These are phyloP conservation scores for Coemansia sp. DNA, from an alignment of 192 early-diverging fungal species.

Conservation along the genomic window DNA sequence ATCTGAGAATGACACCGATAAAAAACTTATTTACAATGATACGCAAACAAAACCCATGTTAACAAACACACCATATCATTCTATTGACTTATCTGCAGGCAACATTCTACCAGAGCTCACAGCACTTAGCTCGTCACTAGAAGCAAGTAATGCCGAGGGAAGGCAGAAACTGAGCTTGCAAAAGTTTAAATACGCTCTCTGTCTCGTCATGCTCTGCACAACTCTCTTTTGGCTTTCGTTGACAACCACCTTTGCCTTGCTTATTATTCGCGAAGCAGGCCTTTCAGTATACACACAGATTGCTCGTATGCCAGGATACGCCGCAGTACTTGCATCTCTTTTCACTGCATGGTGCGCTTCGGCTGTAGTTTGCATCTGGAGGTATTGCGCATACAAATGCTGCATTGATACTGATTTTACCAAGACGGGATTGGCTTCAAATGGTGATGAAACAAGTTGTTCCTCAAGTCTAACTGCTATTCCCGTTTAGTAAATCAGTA, in stretches of 20 bases:
- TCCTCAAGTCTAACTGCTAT: not conserved
- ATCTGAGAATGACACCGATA: slow-evolving; percentile 7
- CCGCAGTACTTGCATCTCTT: slow-evolving; percentile 1
- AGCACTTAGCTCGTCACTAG: not conserved
- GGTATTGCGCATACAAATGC: slow-evolving; percentile 15
- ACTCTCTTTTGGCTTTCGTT: slow-evolving; percentile 24
- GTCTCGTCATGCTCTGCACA: slow-evolving; percentile 26
- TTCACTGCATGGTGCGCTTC: slow-evolving; percentile 14
- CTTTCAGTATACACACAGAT: not conserved
- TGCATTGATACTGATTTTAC: slow-evolving; percentile 1
- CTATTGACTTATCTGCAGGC: slow-evolving; percentile 9
- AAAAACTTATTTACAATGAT: not conserved
- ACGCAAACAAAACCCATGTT: not conserved
- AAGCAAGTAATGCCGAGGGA: slow-evolving; percentile 8
- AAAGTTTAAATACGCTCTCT: slow-evolving; percentile 17
- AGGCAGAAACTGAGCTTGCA: slow-evolving; percentile 21
- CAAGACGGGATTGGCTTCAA: slow-evolving; percentile 3
- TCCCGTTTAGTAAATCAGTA: not conserved
- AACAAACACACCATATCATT: slow-evolving; percentile 6
- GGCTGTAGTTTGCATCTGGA: slow-evolving; percentile 15
- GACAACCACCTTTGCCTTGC: slow-evolving; percentile 19
- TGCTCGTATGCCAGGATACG: slow-evolving; percentile 3
- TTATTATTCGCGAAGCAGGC: slow-evolving; percentile 17
- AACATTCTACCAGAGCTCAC: not conserved
- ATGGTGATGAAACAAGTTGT: not conserved